Conservation (phyloP, 192 early-diverging fungal species). For the Coemansia sp. region DNA sequence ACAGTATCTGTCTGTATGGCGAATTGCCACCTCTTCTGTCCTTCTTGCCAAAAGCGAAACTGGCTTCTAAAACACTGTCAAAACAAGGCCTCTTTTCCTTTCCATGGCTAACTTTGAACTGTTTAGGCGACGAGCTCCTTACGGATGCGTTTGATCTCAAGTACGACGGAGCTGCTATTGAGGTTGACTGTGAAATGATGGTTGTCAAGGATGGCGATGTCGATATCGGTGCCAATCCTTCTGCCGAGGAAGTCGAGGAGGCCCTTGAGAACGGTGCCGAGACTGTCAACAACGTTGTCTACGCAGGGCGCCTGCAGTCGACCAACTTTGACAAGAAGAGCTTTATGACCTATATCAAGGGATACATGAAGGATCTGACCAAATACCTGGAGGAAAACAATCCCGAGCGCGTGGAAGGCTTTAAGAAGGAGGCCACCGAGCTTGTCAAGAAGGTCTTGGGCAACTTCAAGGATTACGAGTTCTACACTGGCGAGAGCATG, state of each 20-base stretch:
- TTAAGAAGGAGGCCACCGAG: slow-evolving; percentile 62
- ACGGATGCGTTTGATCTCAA: slow-evolving; percentile 82
- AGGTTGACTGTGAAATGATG: slow-evolving; percentile 81
- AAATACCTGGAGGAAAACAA: slow-evolving; percentile 59
- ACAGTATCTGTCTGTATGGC: too few relatives aligned
- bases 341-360: slow-evolving; percentile 89
- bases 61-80: background rate
- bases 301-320: slow-evolving; percentile 72
- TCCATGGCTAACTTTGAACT: background rate
- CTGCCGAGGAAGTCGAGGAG: slow-evolving; percentile 79
- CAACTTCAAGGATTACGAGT: slow-evolving; percentile 88
- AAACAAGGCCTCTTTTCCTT: background rate
- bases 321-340: slow-evolving; percentile 91
- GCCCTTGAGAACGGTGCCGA: slow-evolving; percentile 60
- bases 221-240: slow-evolving; percentile 91
- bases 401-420: slow-evolving; percentile 62
- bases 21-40: background rate
- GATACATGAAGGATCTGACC: slow-evolving; percentile 87
- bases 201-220: slow-evolving; percentile 67
- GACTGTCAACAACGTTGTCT: slow-evolving; percentile 83
- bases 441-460: slow-evolving; percentile 79
- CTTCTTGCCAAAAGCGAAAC: background rate
- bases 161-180: slow-evolving; percentile 65
- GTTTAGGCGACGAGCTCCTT: slow-evolving; percentile 82
- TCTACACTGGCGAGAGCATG: slow-evolving; percentile 87